These are phyloP conservation scores for Carnegiea gigantea DNA, from an alignment of 179 eudicot species.

Conservation along the genomic window DNA sequence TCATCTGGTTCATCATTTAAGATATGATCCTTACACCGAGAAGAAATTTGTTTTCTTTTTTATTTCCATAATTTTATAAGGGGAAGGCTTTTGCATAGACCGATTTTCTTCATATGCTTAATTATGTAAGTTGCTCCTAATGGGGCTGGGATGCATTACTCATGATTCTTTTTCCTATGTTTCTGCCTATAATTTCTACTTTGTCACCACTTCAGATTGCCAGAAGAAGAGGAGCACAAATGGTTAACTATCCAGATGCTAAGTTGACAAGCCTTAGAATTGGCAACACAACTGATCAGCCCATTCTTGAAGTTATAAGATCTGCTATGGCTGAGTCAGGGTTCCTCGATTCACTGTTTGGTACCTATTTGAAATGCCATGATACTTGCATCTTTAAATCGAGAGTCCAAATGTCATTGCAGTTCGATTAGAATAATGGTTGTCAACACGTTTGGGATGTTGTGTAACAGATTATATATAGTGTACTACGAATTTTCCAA, in stretches of 20 bases:
- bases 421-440: background rate
- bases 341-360: background rate
- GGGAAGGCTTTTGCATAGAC: too few relatives aligned
- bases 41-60: background rate
- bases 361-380: background rate
- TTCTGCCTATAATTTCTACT: background rate
- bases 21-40: background rate
- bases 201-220: conserved; percentile 47
- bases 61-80: background rate
- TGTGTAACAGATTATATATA: background rate
- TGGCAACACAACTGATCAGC: conserved; percentile 94
- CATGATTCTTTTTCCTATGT: too few relatives aligned
- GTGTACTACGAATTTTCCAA: background rate
- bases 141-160: too few relatives aligned
- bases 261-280: conserved; percentile 95
- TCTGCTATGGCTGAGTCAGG: conserved; percentile 88
- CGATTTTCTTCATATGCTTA: too few relatives aligned
- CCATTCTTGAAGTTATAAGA: conserved; percentile 83
- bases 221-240: conserved; percentile 71
- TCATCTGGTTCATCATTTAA: background rate
- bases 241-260: conserved; percentile 85
- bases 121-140: too few relatives aligned
- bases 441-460: background rate
- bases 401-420: background rate
- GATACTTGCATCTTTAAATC: background rate